Percentiles rank a stretch among this genome's conserved stretches.
Conservation (phyloP, 176 grass and related monocot species). For the Oryza glumipatula region DNA sequence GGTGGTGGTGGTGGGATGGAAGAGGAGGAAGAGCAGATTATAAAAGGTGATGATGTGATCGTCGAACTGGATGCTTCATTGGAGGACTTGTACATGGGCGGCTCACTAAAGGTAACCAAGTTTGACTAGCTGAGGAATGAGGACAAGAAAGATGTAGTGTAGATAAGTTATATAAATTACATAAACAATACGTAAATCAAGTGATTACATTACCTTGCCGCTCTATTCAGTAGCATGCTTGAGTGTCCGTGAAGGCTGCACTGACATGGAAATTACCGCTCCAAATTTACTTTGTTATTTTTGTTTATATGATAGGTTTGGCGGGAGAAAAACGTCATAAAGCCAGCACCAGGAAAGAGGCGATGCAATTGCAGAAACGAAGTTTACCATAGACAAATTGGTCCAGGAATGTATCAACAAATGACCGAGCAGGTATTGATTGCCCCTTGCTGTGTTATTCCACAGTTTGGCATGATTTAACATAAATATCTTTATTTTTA, state of each 20-base stretch:
- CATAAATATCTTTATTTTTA: not conserved
- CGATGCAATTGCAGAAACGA: conserved; percentile 95
- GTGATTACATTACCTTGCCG: not conserved
- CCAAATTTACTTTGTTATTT: conserved; percentile 14
- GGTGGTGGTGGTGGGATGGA: conserved; percentile 71
- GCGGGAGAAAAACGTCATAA: conserved; percentile 98
- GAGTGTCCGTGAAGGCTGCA: conserved; percentile 1
- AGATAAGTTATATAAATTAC: not conserved
- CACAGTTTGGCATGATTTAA: not conserved
- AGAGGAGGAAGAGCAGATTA: conserved; percentile 85
- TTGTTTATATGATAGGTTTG: conserved; percentile 61
- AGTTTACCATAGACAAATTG: conserved; percentile 98
- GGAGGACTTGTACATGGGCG: conserved; percentile 98
- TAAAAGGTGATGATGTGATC: conserved; percentile 94
- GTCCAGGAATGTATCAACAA: conserved; percentile 99
- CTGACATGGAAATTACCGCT: not conserved
- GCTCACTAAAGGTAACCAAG: conserved; percentile 80
- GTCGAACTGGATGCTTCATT: conserved; percentile 96
- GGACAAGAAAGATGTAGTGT: conserved; percentile 11
- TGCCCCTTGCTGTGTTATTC: conserved; percentile 18
- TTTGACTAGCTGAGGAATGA: conserved; percentile 1
- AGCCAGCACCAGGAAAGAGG: conserved; percentile 89
- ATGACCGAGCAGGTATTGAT: conserved; percentile 90
- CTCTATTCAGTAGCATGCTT: conserved; percentile 11
- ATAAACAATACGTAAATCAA: not conserved